Percentiles rank a stretch among this genome's conserved stretches.
Evolutionary conservation across 768 basidiomycete species (phyloP).

Genomic region (Psilocybe cyanescens): DNA sequence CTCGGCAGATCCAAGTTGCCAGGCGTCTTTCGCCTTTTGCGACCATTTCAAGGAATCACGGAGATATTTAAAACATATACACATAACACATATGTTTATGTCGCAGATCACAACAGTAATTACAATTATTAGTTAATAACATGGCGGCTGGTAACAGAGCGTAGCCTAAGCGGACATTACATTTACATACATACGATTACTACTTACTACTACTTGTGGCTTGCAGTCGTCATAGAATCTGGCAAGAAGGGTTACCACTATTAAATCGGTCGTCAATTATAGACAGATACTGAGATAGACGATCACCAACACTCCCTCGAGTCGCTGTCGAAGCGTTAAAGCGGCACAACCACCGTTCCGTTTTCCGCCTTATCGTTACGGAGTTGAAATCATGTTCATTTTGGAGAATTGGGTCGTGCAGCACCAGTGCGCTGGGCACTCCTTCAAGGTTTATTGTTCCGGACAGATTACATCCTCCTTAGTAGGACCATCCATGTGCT

Average conservation of each 20-base stretch:
- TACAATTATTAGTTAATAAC: neutral
- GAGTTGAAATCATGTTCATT: neutral
- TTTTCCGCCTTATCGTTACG: neutral
- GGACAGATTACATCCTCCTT: neutral
- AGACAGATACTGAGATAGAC: neutral
- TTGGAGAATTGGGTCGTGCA: neutral
- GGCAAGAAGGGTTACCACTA: neutral
- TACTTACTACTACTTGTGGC: neutral
- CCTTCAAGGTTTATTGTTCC: neutral
- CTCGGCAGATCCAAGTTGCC: constrained; percentile 3
- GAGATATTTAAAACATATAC: constrained; percentile 20
- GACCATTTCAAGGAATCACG: neutral
- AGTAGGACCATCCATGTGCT: neutral
- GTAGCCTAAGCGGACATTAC: neutral
- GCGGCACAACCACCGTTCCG: neutral
- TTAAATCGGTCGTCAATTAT: neutral
- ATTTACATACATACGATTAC: no score
- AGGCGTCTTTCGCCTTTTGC: neutral
- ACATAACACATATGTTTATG: neutral
- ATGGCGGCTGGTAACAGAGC: neutral
- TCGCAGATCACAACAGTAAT: constrained; percentile 10
- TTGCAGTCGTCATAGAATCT: neutral
- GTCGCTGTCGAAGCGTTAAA: neutral
- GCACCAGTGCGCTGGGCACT: neutral
- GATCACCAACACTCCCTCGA: neutral